Evolutionary conservation across 345 rosid species (phyloP).

Genomic region (Durio zibethinus): DNA sequence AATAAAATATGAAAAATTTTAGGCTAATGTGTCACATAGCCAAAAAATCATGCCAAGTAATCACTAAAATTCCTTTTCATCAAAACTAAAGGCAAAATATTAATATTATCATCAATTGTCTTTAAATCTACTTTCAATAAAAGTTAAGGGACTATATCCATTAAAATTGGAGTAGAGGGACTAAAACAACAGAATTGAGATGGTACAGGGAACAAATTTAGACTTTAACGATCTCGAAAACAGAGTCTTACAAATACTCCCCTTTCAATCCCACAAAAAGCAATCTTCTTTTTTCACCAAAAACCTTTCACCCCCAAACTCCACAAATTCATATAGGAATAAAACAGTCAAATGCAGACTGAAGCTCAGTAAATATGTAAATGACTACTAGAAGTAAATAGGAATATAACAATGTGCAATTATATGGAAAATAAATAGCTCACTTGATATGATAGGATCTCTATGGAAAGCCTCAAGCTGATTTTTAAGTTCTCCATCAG

Average conservation of each 20-base stretch:
- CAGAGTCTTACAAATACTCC: neutral
- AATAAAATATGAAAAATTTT: too few species aligned
- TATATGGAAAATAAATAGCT: slow-evolving; percentile 27
- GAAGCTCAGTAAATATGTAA: neutral
- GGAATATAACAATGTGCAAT: neutral
- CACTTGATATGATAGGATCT: slow-evolving; percentile 62
- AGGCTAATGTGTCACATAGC: too few species aligned
- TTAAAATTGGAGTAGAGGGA: too few species aligned
- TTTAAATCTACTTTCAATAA: too few species aligned
- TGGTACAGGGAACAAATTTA: neutral
- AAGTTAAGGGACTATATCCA: too few species aligned
- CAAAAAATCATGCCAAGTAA: too few species aligned
- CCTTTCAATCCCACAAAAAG: neutral
- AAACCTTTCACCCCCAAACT: neutral
- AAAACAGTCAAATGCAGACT: neutral
- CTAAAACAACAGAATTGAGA: too few species aligned
- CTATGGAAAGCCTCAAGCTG: slow-evolving; percentile 58
- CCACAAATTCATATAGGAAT: neutral
- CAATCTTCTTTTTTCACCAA: neutral
- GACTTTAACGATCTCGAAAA: neutral
- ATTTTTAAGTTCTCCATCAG: slow-evolving; percentile 54
- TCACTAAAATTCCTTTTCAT: too few species aligned
- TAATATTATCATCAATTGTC: too few species aligned
- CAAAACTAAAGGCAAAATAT: too few species aligned
- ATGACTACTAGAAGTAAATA: neutral